Base-by-base conservation (phyloP, 768 basidiomycete species). In the Lentinula boryana region DNA sequence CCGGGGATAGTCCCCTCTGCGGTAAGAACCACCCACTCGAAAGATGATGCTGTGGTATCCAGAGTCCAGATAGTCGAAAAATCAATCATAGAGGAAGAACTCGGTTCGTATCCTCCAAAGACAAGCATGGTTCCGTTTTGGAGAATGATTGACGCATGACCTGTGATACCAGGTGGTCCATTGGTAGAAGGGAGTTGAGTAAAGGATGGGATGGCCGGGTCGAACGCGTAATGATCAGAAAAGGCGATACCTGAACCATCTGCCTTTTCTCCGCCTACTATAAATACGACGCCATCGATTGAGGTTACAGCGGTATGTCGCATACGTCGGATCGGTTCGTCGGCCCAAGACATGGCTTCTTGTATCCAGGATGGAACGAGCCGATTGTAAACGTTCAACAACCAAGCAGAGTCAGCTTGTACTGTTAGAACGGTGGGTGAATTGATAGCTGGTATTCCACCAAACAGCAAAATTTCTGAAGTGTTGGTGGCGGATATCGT, bases 181-280 rank as follows among this genome's bases (percentile, higher is more conserved):
- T 76, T 77, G 6, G 78, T 73, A 2, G 80, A 68, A 5, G 87
- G 81, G 32, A 93, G 72, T 10, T 70, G 69, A 1, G 76, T 74
- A 71, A 93, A 95, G 5, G 77, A 71, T 23, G 77, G 75, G 3
- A 65, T 63, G 10, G 65, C 72, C 16, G 84, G 79, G 65, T 81
- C 68, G 72, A 91, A 93, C 21, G 80, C 69, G 65, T 84, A 92
- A 59, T 88, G 81, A 50, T 89, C 84, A 5, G 80, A 75, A 67
- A 89, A 86, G 0, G 76, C 82, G 53, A 72, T 75, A 1, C 78
- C 78, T 8, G 93, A 95, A 12, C 84, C 91, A 70, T 96, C 94
- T n/a, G 84, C 84, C 66, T 80, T 86, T 72, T 89, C 81, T 7
- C 94, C 94, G 3, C 94, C 94, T 50, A 89, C 79, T 38, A 95